Evolutionary conservation across 164 flowering plant species (phyloP).

Genomic region (Liquidambar formosana): DNA sequence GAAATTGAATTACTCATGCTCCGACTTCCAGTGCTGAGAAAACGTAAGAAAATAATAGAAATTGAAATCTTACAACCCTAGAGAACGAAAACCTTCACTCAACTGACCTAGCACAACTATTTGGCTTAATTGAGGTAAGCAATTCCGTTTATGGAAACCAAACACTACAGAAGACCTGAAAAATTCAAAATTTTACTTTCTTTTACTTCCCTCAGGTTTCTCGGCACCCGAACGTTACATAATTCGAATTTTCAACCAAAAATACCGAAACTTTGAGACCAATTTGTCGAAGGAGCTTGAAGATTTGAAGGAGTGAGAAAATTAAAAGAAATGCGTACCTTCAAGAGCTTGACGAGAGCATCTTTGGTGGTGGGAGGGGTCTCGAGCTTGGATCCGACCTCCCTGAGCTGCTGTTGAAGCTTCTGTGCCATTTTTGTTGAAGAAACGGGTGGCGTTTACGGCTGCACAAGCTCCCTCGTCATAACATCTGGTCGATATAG

Average conservation of each 20-base stretch:
- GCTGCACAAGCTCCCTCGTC: slow-evolving; percentile 7
- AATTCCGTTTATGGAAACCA: background rate
- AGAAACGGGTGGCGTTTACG: background rate
- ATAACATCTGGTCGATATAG: slow-evolving; percentile 1
- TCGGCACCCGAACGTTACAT: background rate
- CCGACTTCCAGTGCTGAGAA: background rate
- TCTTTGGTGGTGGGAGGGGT: slow-evolving; percentile 71
- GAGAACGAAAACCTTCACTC: background rate
- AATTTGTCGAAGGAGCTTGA: background rate
- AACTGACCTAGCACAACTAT: background rate
- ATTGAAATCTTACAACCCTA: background rate
- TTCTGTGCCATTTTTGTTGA: slow-evolving; percentile 46
- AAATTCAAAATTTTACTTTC: background rate
- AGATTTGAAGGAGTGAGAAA: background rate
- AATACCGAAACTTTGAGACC: background rate
- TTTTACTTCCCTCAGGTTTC: background rate
- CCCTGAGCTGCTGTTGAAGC: slow-evolving; percentile 65
- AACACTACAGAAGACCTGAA: background rate
- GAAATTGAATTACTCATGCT: background rate
- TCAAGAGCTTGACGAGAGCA: slow-evolving; percentile 71
- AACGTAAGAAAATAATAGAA: background rate
- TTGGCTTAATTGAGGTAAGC: background rate
- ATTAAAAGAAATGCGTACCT: slow-evolving; percentile 44
- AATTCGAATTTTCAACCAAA: background rate
- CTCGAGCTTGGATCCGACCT: slow-evolving; percentile 85